phyloP scores from a whole-genome alignment of 305 asterid species.

The Fraxinus latifolia region DNA sequence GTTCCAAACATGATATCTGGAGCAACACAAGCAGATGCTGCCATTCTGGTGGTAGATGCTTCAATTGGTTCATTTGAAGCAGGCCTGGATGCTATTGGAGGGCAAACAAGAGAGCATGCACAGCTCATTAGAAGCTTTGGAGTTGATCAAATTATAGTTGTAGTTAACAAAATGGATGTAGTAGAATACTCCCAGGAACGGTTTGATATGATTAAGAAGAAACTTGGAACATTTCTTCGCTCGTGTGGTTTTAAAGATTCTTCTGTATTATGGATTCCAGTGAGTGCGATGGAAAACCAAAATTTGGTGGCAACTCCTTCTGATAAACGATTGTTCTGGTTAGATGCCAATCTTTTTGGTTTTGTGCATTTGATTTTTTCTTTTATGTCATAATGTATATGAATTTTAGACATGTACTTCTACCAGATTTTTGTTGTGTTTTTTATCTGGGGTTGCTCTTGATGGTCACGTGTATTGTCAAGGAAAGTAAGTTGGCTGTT shows the following conservation, averaged over 20 bases:
- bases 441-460: not conserved
- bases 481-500: not conserved
- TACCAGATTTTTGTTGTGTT: conserved; percentile 8
- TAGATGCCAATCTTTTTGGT: conserved; percentile 28
- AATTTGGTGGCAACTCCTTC: conserved; percentile 61
- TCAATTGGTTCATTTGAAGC: conserved; percentile 90
- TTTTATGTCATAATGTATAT: not conserved
- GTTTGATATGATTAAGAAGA: conserved; percentile 67
- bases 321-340: conserved; percentile 58
- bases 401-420: conserved; percentile 6
- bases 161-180: conserved; percentile 91
- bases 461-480: not conserved
- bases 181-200: conserved; percentile 81
- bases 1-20: conserved; percentile 99
- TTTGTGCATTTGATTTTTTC: not conserved
- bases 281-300: conserved; percentile 92
- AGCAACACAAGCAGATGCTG: conserved; percentile 99
- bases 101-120: conserved; percentile 94
- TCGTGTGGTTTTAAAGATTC: conserved; percentile 83
- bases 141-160: conserved; percentile 81
- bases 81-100: conserved; percentile 76
- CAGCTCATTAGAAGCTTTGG: conserved; percentile 95
- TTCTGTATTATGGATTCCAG: conserved; percentile 74
- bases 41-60: conserved; percentile 91
- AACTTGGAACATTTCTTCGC: conserved; percentile 73